Base-by-base conservation (phyloP, 140 eudicot species). In the Stevia rebaudiana region DNA sequence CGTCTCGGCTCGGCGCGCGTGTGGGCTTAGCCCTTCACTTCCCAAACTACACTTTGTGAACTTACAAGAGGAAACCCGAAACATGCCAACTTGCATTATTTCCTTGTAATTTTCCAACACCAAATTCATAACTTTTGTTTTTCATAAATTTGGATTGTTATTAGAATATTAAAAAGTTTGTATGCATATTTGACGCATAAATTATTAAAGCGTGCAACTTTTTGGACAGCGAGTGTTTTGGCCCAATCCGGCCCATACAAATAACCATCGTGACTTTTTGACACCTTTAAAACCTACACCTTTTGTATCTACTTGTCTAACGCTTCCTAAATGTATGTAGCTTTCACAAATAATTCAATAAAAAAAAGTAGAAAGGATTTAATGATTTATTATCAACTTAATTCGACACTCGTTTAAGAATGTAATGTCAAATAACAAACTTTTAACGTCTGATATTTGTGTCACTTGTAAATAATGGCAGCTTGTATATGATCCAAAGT, bases 401-500 rank as follows among this genome's bases (percentile, higher is more conserved):
- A 71, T 61, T 48, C 28, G 61, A 68, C 28, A 44, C 36, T 17
- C 22, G 23, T 31, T 55, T 15, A 41, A 40, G 52, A 9, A 8
- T 31, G 24, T 50, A 62, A 71, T 28, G 64, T 71, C 28, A 39
- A 4, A 63, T 40, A 61, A 65, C 30, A 36, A 43, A 64, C 16
- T 63, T 43, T 21, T 35, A 54, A 15, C 8, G 36, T 16, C n/a
- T 10, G 66, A 25, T 4, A 40, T 21, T 42, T 31, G 30, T 19
- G 67, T 73, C 54, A 56, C 7, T 73, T 22, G 35, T 13, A 33
- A 73, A 43, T 54, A 19, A 87, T 72, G 53, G 81, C 77, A 41
- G 83, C 85, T 61, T 88, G 96, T 52, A 88, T 88, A 54, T 88
- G 71, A 65, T 84, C 96, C 70, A 88, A 72, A n/a, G 90, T 79